Conservation (phyloP, 2,329 filamentous ascomycete genomes). For the Trichoderma polysporum region DNA sequence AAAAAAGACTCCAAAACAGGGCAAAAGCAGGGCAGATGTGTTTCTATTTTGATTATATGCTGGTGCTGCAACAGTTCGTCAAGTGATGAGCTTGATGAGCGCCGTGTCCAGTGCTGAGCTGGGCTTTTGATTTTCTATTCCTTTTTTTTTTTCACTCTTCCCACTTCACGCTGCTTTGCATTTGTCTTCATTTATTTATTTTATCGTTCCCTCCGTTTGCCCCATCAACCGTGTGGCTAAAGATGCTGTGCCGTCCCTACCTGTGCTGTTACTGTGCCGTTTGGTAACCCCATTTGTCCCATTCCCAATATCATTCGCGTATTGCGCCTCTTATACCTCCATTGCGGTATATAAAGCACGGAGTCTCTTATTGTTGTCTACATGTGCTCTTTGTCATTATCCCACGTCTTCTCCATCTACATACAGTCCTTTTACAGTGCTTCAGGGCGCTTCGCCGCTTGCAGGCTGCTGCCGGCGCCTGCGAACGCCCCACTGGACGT, state of each 20-base stretch:
- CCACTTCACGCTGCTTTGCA: background rate
- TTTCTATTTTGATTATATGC: background rate
- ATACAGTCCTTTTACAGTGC: background rate
- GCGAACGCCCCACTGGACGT: slow-evolving; percentile 13
- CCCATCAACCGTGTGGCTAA: background rate
- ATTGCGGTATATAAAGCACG: background rate
- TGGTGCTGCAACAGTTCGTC: background rate
- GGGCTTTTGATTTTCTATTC: background rate
- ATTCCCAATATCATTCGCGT: no score
- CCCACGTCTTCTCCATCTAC: background rate
- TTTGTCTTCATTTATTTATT: background rate
- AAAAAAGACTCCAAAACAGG: background rate
- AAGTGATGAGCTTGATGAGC: background rate
- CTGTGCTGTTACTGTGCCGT: background rate
- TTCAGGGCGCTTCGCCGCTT: slow-evolving; percentile 15
- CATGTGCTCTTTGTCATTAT: background rate
- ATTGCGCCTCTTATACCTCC: background rate
- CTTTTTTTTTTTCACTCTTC: background rate
- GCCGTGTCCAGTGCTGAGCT: background rate
- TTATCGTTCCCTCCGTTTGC: background rate
- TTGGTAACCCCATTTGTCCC: background rate
- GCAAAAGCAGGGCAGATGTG: slow-evolving; percentile 9
- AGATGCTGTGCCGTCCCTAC: background rate
- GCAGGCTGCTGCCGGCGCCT: slow-evolving; percentile 5
- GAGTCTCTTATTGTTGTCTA: no score